Evolutionary conservation across 176 grass and related monocot genomes (phyloP), one percentile per base, ranked within the genome.

Genomic region (Calamus simplicifolius): DNA sequence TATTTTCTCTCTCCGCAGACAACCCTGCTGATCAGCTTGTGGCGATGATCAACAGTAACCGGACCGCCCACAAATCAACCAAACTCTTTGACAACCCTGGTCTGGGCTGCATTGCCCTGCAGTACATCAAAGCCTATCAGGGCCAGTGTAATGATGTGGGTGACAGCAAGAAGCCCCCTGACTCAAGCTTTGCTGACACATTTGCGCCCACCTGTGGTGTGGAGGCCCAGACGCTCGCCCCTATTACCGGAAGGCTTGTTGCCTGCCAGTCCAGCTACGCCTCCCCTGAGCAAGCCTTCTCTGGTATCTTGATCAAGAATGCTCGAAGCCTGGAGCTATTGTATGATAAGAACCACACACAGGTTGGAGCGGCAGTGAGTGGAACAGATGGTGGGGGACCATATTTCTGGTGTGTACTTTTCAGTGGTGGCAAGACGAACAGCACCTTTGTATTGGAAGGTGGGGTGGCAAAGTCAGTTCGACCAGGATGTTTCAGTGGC

Each of bases 361-460:
- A 91, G 72, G 70, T 92, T 15, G 93, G 84, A 14, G 84, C 84
- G 2, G 87, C 87, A 3, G 75, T 89, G 25, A 92, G 59, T 3
- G 84, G 87, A 27, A 98, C 73, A 0, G 85, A 86, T 18, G 63
- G 76, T 2, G 59, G 63, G 1, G 66, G 78, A 0, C 93, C 87
- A 0, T 92, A 97, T 72, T 97, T 97, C 31, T 97, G 81, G 81
- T 97, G 93, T 18, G 56, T 98, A 59, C 43, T 98, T 25, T 92
- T 98, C 75, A 98, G 93, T 27, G 73, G 58, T 8, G 87, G 84
- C 51, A 98, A 85, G 69, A 54, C 84, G 0, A 76, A 80, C 6
- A 74, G 69, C 67, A 92, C 75, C 69, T 98, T 98, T 63, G 69
- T 80, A 27, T 69, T 92, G 27, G 80, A 91, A 0, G 84, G 87